Evolutionary conservation across 1,284 basidiomycete species (phyloP), one percentile per base, ranked within the genome.

Genomic region (Phellopilus nigrolimitatus): DNA sequence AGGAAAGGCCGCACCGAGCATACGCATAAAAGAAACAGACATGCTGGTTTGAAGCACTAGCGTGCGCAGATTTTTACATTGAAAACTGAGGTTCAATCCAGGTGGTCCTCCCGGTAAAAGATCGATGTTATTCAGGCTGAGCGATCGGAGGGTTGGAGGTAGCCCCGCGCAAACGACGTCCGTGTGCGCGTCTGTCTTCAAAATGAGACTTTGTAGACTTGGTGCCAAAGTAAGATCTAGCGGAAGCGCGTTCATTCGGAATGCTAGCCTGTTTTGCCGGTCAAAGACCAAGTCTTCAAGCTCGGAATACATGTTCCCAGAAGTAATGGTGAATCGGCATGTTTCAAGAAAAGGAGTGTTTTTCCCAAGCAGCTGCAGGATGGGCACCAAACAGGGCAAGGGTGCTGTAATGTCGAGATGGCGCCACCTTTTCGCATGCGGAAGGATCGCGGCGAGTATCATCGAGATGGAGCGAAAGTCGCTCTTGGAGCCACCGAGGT

Each of bases 371-470:
- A 41, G 15, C 24, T 34, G 37, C 10, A 41, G 21, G 3, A 49
- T 49, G 19, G 48, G 37, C 28, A 13, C 21, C 10, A 49, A 15
- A n/a, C 48, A 49, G 6, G 48, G 33, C 48, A 49, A 42, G 5
- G 48, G 48, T 25, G 48, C 39, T 4, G 39, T 49, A 15, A 49
- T 33, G 21, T 33, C n/a, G 15, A 49, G 8, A 8, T 49, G 21
- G 1, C 31, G 19, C 48, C 48, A 49, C 2, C 48, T 28, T 8
- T 42, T 9, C 15, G 48, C 10, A 17, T 42, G 39, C 3, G 28
- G 21, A 22, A 49, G 13, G 3, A 36, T 33, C 9, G 38, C 17
- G 19, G 12, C 17, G 33, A 49, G 31, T 22, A 41, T 49, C 6
- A 3, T 34, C 12, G 39, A 41, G 17, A 49, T 42, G 30, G 33